Base-by-base conservation (phyloP, 2,329 filamentous ascomycete species). In the Colletotrichum sp. region DNA sequence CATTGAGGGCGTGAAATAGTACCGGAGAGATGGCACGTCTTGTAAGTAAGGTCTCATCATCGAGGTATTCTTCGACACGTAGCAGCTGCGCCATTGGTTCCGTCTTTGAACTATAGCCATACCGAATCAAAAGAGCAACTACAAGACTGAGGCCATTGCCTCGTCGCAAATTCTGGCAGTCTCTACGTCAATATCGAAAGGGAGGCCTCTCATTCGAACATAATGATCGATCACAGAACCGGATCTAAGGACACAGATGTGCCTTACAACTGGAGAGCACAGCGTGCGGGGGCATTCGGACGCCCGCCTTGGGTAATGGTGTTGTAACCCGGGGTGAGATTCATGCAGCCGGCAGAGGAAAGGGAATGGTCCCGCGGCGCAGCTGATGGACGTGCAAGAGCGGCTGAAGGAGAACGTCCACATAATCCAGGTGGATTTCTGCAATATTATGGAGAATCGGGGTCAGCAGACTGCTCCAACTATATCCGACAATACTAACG, bases 391-490 rank as follows among this genome's bases (percentile, higher is more conserved):
- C 36, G n/a, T 36, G 57, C 63, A 59, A 69, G n/a, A 66, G 15
- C 52, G 44, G 32, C 63, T 36, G 49, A 62, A 55, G 26, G 15
- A 32, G 64, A 21, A 62, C 28, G 28, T 57, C 28, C 62, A 67
- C 62, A 67, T 39, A 30, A 39, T 21, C 49, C 15, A 55, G 67
- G 36, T 52, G 32, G 15, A 49, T n/a, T 72, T 63, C 63, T 59
- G 39, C 55, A 72, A 30, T 16, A 72, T 69, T 32, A n/a, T 57
- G 69, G 52, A 32, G 34, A 44, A 28, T 32, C 26, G 36, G 26
- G 69, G 72, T 76, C 69, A 76, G 70, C 73, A 72, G 73, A 73
- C 70, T n/a, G 16, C 52, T 65, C 28, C 39, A 49, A 15, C 44
- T 69, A 64, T 49, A 36, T 39, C 69, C 64, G 44, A 49, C n/a